Percentiles rank a stretch among this genome's conserved stretches.
These are phyloP conservation scores for Carex sylvatica DNA, from an alignment of 202 grass and related monocot genomes.

Conservation along the genomic window DNA sequence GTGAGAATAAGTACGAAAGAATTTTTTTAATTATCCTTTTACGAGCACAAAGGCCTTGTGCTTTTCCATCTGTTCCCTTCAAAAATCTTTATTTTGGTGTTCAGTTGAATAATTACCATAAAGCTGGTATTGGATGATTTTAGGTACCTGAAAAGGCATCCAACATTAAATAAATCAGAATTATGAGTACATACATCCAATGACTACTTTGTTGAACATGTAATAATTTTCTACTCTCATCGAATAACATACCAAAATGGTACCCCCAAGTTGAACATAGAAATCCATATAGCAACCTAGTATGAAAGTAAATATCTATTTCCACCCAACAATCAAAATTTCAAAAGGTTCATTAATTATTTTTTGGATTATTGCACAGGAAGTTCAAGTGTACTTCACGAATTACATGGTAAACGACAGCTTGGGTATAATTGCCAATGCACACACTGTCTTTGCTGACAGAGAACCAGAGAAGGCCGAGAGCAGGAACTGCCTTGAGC, in stretches of 20 bases:
- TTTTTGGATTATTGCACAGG: constrained; percentile 36
- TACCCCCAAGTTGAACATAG: neutral
- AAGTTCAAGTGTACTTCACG: constrained; percentile 74
- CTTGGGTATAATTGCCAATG: constrained; percentile 77
- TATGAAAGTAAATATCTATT: neutral
- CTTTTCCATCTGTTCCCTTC: neutral
- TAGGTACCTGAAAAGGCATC: neutral
- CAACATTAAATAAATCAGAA: neutral
- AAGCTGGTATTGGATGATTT: neutral
- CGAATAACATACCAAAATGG: neutral
- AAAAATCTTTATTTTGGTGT: neutral
- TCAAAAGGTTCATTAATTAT: neutral
- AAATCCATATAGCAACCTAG: neutral
- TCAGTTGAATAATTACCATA: neutral
- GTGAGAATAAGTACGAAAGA: neutral
- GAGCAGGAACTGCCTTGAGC: constrained; percentile 42
- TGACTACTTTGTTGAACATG: neutral
- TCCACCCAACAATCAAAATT: neutral
- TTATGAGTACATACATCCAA: neutral
- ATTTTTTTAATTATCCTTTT: neutral
- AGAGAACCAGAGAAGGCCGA: constrained; percentile 40
- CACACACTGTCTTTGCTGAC: constrained; percentile 79
- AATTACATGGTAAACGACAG: constrained; percentile 94
- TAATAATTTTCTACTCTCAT: neutral
- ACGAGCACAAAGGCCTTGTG: neutral